Conservation (phyloP, 306 rosid genomes). For the Lathyrus aphaca region DNA sequence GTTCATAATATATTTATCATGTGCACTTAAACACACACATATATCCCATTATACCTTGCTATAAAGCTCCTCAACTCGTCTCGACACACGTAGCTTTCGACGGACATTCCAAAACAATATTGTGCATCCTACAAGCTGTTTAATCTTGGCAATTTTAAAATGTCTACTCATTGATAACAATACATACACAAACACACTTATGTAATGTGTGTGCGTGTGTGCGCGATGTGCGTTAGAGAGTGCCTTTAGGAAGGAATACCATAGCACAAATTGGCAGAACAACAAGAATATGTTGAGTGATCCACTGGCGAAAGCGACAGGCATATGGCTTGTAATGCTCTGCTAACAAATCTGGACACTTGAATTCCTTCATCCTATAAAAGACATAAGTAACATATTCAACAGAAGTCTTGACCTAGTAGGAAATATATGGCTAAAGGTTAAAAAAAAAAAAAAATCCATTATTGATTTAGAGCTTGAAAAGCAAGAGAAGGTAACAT, state of each 20-base stretch:
- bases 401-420: background rate
- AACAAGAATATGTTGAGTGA: conserved; percentile 53
- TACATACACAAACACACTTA: conserved; percentile 33
- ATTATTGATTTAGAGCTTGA: conserved; percentile 22
- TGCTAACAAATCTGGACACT: conserved; percentile 71
- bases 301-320: conserved; percentile 69
- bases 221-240: conserved; percentile 30
- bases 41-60: conserved; percentile 54
- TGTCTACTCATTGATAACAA: conserved; percentile 40
- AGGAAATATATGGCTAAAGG: conserved; percentile 16
- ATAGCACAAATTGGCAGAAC: conserved; percentile 57
- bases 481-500: conserved; percentile 35
- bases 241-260: conserved; percentile 61
- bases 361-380: conserved; percentile 75
- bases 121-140: conserved; percentile 71
- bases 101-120: conserved; percentile 54
- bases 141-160: conserved; percentile 52
- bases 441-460: conserved; percentile 13
- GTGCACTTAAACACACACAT: background rate
- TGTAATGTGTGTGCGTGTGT: background rate
- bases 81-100: conserved; percentile 47
- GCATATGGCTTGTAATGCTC: conserved; percentile 67
- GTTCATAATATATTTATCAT: conserved; percentile 4
- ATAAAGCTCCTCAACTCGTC: conserved; percentile 77
- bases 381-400: conserved; percentile 18